phyloP scores from a whole-genome alignment of 495 filamentous ascomycete genomes.

The Pseudotulostoma volvatum region DNA sequence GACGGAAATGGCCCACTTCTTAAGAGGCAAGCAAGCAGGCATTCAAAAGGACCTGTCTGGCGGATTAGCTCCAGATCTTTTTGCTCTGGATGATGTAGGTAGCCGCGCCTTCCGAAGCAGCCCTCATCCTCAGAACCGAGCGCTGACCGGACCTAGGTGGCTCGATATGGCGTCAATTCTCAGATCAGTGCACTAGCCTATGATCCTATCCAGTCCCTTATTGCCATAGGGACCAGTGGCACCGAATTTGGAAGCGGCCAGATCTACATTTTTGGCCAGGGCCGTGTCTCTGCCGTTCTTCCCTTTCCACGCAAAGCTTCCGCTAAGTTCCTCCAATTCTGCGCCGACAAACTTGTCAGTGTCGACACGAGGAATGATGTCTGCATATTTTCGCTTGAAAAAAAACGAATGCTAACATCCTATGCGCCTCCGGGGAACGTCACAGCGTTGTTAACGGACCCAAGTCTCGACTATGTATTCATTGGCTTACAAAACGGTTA shows the following conservation, averaged over 20 bases:
- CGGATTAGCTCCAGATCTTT: slow-evolving; percentile 53
- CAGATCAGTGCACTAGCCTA: slow-evolving; percentile 72
- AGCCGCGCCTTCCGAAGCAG: not conserved
- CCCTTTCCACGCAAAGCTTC: slow-evolving; percentile 47
- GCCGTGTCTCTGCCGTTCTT: slow-evolving; percentile 56
- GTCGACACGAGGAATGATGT: slow-evolving; percentile 76
- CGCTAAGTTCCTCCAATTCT: slow-evolving; percentile 56
- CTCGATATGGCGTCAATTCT: slow-evolving; percentile 74
- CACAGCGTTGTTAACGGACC: slow-evolving; percentile 58
- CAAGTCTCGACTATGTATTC: slow-evolving; percentile 81
- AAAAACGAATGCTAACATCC: slow-evolving; percentile 36
- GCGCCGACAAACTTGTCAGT: slow-evolving; percentile 62
- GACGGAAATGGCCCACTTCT: slow-evolving; percentile 71
- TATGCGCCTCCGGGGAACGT: slow-evolving; percentile 61
- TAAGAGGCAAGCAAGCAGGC: slow-evolving; percentile 84
- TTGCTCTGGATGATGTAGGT: slow-evolving; percentile 64
- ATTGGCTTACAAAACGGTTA: slow-evolving; percentile 55
- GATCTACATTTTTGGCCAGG: slow-evolving; percentile 84
- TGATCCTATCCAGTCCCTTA: slow-evolving; percentile 81
- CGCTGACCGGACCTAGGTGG: slow-evolving; percentile 34
- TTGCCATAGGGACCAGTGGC: slow-evolving; percentile 82
- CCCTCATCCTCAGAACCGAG: not conserved
- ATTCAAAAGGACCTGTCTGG: slow-evolving; percentile 81
- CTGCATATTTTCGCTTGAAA: slow-evolving; percentile 57
- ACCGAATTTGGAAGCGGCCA: slow-evolving; percentile 60